Conservation (phyloP, 2,329 filamentous ascomycete genomes). For the Talaromyces funiculosus region DNA sequence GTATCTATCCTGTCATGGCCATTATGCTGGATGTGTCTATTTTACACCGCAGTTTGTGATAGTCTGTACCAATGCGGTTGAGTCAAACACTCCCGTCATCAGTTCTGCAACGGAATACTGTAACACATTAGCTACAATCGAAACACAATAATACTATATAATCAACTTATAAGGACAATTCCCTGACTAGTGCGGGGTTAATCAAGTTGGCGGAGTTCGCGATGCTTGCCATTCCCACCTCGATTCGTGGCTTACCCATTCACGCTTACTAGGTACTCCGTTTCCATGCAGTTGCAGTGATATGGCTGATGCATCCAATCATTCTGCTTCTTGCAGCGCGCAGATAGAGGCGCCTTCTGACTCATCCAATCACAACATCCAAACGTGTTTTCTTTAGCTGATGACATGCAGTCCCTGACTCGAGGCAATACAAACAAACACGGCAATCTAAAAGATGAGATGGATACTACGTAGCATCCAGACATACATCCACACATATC, state of each 20-base stretch:
- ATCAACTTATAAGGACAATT: too few relatives aligned
- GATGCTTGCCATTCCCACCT: neutral
- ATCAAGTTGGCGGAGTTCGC: conserved; percentile 5
- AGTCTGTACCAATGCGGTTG: too few relatives aligned
- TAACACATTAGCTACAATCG: too few relatives aligned
- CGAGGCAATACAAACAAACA: neutral
- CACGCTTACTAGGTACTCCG: neutral
- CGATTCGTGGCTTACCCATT: too few relatives aligned
- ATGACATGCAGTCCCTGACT: neutral
- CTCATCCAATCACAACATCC: neutral
- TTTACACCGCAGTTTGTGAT: neutral
- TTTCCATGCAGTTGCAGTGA: neutral
- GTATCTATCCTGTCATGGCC: neutral
- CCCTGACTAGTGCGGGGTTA: conserved; percentile 4
- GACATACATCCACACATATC: neutral
- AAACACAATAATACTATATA: too few relatives aligned
- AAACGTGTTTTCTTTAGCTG: neutral
- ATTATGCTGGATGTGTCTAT: neutral
- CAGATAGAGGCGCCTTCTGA: neutral
- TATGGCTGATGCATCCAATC: neutral
- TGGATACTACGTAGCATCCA: neutral
- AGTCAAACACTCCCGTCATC: too few relatives aligned
- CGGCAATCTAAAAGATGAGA: neutral
- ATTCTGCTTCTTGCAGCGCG: neutral
- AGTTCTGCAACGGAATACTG: too few relatives aligned